Conservation (phyloP, 106 monocot genomes). For the Amphibolis antarctica region DNA sequence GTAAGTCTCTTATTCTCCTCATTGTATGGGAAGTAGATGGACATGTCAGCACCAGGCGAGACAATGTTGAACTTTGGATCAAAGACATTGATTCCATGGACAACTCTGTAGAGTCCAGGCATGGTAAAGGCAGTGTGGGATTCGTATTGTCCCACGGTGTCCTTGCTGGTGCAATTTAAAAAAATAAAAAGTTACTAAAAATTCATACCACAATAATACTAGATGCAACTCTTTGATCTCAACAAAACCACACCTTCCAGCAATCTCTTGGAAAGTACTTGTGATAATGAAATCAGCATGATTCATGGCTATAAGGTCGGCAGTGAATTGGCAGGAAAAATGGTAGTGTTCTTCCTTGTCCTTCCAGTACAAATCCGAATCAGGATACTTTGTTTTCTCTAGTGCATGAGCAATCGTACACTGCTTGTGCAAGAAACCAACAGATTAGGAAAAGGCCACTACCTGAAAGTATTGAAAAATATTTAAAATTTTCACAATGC, state of each 20-base stretch:
- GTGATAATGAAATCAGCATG: slow-evolving; percentile 77
- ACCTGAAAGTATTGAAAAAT: not conserved
- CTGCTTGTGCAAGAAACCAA: slow-evolving; percentile 44
- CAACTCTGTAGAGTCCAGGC: slow-evolving; percentile 14
- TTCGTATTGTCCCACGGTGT: slow-evolving; percentile 13
- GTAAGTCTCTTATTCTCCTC: slow-evolving; percentile 6
- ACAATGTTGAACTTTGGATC: slow-evolving; percentile 17
- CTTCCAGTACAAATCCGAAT: slow-evolving; percentile 16
- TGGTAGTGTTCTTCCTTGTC: slow-evolving; percentile 12
- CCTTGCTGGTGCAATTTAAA: slow-evolving; percentile 3
- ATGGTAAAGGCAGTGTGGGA: slow-evolving; percentile 13
- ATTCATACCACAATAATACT: not conserved
- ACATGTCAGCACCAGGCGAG: slow-evolving; percentile 15
- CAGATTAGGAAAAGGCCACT: slow-evolving; percentile 14
- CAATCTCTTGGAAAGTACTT: slow-evolving; percentile 81
- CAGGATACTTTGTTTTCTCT: slow-evolving; percentile 16
- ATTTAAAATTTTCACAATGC: not conserved
- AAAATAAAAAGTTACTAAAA: not conserved
- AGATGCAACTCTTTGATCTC: not conserved
- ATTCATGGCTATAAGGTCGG: slow-evolving; percentile 78
- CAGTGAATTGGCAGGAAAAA: slow-evolving; percentile 14
- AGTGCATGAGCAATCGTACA: slow-evolving; percentile 25
- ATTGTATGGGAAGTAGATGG: slow-evolving; percentile 11
- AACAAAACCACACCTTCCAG: slow-evolving; percentile 44
- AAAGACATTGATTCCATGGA: slow-evolving; percentile 16